These are phyloP conservation scores for Cenococcum geophilum DNA, from an alignment of 495 filamentous ascomycete species.

Conservation along the genomic window DNA sequence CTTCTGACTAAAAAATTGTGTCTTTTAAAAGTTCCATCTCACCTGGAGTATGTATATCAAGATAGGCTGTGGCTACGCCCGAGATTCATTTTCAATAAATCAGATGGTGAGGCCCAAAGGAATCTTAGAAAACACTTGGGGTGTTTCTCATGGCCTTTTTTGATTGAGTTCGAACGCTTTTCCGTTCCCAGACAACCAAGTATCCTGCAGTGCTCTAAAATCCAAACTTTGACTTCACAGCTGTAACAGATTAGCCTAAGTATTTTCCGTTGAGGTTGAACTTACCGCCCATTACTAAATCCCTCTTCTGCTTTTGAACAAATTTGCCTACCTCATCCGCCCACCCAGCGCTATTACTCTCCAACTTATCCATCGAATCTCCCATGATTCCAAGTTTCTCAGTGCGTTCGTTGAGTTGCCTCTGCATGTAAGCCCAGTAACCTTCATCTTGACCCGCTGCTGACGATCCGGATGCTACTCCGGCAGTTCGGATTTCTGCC, in stretches of 20 bases:
- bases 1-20: no score
- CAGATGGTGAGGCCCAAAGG: no score
- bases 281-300: conserved; percentile 57
- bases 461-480: conserved; percentile 28
- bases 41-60: no score
- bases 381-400: conserved; percentile 76
- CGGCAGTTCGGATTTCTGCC: conserved; percentile 43
- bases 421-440: conserved; percentile 66
- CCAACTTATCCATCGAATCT: conserved; percentile 74
- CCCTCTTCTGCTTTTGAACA: conserved; percentile 77
- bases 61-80: no score
- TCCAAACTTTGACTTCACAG: conserved; percentile 29
- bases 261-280: not conserved
- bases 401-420: conserved; percentile 82
- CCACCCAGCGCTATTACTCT: conserved; percentile 73
- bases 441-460: conserved; percentile 44
- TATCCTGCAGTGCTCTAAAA: conserved; percentile 4
- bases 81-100: no score
- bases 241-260: conserved; percentile 6
- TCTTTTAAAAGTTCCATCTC: no score
- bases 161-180: no score
- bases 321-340: conserved; percentile 82
- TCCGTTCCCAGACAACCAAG: no score
- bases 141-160: no score
- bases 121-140: no score